phyloP scores from a whole-genome alignment of 768 basidiomycete species.

The Lactarius sp. region DNA sequence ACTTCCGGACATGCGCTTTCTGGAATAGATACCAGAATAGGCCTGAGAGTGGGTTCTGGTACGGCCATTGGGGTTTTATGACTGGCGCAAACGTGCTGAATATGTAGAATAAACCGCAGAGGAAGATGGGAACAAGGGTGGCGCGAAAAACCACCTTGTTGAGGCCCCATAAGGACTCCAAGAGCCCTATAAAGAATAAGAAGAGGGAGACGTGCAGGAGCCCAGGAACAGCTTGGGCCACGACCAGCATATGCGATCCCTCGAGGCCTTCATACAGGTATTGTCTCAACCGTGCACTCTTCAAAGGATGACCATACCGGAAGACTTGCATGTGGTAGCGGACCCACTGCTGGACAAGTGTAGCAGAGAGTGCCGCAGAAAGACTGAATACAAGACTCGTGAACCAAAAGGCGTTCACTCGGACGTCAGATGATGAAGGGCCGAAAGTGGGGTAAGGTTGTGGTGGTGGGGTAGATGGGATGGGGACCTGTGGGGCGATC shows the following conservation, averaged over 20 bases:
- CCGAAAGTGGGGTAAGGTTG: constrained; percentile 8
- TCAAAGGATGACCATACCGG: constrained; percentile 30
- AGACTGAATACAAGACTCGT: constrained; percentile 36
- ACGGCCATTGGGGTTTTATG: constrained; percentile 14
- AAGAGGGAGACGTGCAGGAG: constrained; percentile 48
- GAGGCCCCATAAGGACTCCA: constrained; percentile 38
- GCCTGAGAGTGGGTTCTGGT: constrained; percentile 12
- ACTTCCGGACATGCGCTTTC: neutral
- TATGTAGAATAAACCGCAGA: constrained; percentile 20
- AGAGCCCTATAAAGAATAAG: constrained; percentile 47
- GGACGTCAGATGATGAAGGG: constrained; percentile 33
- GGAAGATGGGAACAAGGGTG: constrained; percentile 5
- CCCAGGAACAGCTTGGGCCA: constrained; percentile 42
- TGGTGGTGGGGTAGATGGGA: neutral
- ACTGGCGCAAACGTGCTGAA: neutral
- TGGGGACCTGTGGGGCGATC: neutral
- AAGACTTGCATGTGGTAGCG: constrained; percentile 33
- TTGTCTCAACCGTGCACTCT: constrained; percentile 39
- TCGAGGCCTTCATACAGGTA: constrained; percentile 37
- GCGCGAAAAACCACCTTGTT: constrained; percentile 13
- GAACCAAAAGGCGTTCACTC: constrained; percentile 42
- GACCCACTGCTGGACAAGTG: constrained; percentile 49
- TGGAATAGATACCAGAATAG: constrained; percentile 11
- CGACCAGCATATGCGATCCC: constrained; percentile 37
- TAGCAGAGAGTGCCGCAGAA: constrained; percentile 40